Conservation (phyloP, 2,329 filamentous ascomycete species). For the Atkinsonella hypoxylon region DNA sequence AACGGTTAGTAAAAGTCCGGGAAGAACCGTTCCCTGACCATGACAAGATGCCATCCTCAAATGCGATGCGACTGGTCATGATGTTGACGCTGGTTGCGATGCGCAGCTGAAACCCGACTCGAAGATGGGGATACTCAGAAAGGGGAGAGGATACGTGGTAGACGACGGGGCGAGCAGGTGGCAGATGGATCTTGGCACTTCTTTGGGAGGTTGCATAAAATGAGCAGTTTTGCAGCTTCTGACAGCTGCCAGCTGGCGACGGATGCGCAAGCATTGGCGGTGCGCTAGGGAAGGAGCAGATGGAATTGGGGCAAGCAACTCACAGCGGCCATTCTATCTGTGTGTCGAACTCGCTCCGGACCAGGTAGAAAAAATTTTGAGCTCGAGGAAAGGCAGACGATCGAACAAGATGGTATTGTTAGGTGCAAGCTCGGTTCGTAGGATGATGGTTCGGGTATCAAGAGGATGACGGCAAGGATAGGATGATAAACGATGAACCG, state of each 20-base stretch:
- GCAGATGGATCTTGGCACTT: neutral
- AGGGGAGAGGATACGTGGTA: constrained; percentile 6
- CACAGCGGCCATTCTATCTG: constrained; percentile 32
- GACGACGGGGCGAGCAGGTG: constrained; percentile 10
- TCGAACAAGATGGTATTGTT: neutral
- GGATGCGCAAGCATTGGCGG: constrained; percentile 1
- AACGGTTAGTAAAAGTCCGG: constrained; percentile 13
- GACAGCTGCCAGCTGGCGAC: constrained; percentile 4
- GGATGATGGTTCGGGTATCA: constrained; percentile 20
- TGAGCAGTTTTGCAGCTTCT: neutral
- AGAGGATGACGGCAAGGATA: constrained; percentile 17
- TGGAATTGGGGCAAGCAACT: constrained; percentile 15
- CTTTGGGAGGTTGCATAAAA: neutral
- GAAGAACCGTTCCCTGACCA: neutral
- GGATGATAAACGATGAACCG: constrained; percentile 16
- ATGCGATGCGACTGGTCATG: constrained; percentile 3
- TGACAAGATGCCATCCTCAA: neutral
- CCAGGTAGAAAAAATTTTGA: constrained; percentile 4
- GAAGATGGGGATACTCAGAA: neutral
- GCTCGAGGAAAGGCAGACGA: constrained; percentile 1
- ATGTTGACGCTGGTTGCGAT: neutral
- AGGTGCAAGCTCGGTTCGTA: constrained; percentile 10
- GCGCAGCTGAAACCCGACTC: neutral
- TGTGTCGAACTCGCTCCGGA: constrained; percentile 15
- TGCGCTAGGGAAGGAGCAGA: constrained; percentile 7